phyloP scores from a whole-genome alignment of 305 asterid species.

The Fraxinus velutina region DNA sequence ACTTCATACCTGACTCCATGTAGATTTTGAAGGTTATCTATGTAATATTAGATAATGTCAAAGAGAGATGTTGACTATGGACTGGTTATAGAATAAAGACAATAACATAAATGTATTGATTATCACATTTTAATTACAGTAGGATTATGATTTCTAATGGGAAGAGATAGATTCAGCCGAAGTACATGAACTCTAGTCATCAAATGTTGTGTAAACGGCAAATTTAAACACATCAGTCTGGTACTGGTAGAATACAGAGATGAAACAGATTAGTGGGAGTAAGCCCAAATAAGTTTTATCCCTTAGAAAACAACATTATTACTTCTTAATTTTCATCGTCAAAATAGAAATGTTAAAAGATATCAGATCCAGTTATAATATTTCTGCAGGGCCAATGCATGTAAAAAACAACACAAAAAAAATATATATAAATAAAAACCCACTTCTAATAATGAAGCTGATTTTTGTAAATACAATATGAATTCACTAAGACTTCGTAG shows the following conservation, averaged over 20 bases:
- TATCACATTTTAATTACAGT: background rate
- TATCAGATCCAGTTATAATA: background rate
- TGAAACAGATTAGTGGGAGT: background rate
- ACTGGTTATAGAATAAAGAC: background rate
- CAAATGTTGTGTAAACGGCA: background rate
- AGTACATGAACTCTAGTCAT: background rate
- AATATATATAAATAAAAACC: background rate
- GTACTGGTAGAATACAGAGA: background rate
- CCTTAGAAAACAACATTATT: background rate
- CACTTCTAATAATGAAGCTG: background rate
- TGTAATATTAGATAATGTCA: background rate
- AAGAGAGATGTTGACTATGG: background rate
- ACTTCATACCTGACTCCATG: background rate
- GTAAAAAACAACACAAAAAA: background rate
- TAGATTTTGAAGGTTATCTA: background rate
- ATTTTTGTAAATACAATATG: background rate
- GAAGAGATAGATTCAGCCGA: background rate
- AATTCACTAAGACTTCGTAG: background rate
- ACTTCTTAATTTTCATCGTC: background rate
- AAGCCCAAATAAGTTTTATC: background rate
- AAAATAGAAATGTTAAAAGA: conserved; percentile 2
- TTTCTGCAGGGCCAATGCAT: background rate
- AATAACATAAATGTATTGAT: background rate
- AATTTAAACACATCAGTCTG: background rate
- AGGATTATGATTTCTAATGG: background rate